Conservation (phyloP, 768 basidiomycete genomes). For the Boletus tomentosulus region DNA sequence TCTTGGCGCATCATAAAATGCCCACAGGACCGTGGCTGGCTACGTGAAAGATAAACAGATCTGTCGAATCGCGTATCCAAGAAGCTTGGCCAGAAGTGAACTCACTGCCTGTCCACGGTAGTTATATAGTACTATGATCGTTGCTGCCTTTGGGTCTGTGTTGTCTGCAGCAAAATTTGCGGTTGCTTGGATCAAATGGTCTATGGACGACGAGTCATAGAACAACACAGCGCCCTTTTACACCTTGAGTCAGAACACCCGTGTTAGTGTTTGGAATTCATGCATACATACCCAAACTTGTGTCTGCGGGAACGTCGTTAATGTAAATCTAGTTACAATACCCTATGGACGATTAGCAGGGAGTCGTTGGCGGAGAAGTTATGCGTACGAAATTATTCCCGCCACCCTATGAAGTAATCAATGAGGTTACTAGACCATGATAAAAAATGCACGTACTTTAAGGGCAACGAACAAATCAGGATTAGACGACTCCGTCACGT, state of each 20-base stretch:
- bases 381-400: neutral
- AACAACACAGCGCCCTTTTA: too few relatives aligned
- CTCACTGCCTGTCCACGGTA: neutral
- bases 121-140: neutral
- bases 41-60: neutral
- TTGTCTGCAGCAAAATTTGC: neutral
- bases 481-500: constrained; percentile 22
- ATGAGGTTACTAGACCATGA: neutral
- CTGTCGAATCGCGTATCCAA: neutral
- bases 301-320: too few relatives aligned
- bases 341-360: too few relatives aligned
- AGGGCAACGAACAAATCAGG: constrained; percentile 9
- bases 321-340: too few relatives aligned
- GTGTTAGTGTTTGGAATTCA: too few relatives aligned
- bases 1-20: constrained; percentile 53
- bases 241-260: too few relatives aligned
- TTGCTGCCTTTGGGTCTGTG: neutral
- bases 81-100: neutral
- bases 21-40: neutral
- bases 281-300: too few relatives aligned
- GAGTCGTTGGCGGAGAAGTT: too few relatives aligned
- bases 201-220: neutral
- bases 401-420: neutral
- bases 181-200: neutral
- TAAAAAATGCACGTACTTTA: constrained; percentile 25